A percentile compares a stretch with the other conserved stretches of the same genome.
These are phyloP conservation scores for Bauhinia variegata DNA, from an alignment of 306 rosid genomes.

Conservation along the genomic window DNA sequence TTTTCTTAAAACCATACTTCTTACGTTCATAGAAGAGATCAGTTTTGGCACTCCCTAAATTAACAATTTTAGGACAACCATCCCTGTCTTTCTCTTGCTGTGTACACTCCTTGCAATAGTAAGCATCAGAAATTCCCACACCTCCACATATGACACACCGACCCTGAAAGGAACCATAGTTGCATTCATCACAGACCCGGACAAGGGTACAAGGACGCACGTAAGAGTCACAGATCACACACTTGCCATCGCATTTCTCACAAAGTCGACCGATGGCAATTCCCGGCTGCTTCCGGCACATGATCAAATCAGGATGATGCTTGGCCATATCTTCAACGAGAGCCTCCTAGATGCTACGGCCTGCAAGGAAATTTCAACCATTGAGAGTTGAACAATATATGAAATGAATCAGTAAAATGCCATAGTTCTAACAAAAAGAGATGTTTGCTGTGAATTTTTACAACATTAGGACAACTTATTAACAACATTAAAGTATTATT, in stretches of 20 bases:
- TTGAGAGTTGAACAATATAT: conserved; percentile 4
- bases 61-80: conserved; percentile 93
- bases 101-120: conserved; percentile 95
- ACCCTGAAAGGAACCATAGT: conserved; percentile 80
- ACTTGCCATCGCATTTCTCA: conserved; percentile 89
- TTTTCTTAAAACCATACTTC: conserved; percentile 91
- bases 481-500: no score
- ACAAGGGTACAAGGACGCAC: conserved; percentile 94
- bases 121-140: conserved; percentile 89
- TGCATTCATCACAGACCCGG: conserved; percentile 87
- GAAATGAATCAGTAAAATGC: conserved; percentile 7
- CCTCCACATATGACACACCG: conserved; percentile 93
- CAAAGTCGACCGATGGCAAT: conserved; percentile 83
- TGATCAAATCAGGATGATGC: conserved; percentile 90
- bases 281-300: conserved; percentile 92
- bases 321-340: conserved; percentile 65
- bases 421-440: neutral
- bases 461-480: neutral
- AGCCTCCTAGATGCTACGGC: conserved; percentile 34
- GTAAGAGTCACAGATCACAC: conserved; percentile 80
- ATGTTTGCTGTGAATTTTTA: neutral
- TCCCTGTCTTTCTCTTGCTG: conserved; percentile 95
- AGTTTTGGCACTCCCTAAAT: conserved; percentile 85
- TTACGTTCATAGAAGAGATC: conserved; percentile 85
- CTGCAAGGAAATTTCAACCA: neutral